Base-by-base conservation (phyloP, 371 early-diverging fungal species). In the Amoeboaphelidium protococcarum region DNA sequence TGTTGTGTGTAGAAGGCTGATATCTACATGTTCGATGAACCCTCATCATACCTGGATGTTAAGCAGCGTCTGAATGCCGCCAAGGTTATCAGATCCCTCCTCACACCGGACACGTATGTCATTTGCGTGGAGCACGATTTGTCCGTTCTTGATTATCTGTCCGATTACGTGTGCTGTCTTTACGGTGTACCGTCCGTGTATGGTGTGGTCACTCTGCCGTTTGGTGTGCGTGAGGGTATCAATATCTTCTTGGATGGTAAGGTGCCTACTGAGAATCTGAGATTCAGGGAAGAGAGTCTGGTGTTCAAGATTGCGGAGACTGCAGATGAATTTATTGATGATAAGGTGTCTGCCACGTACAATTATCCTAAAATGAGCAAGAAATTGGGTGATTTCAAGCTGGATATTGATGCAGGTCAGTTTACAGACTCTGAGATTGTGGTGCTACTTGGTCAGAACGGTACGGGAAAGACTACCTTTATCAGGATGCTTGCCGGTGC, bases 71-170 rank as follows among this genome's bases (percentile, higher is more conserved):
- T 99, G 59, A 87, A 88, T 50, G 97, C 92, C 52, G 95, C 97
- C 46, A 71, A 72, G 42, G 84, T 86, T 41, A 96, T 99, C 58
- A 82, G 97, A 47, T 71, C 77, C 26, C 64, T 98, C 50, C 67
- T 89, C 40, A 52, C 61, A 40, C 68, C 64, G 68, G 44, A 74
- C 61, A 19, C 66, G 62, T 98, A 94, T 63, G 86, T 98, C 44
- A 82, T 99, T 60, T 87, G 83, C 52, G 97, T 98, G 25, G 98
- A 99, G 74, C 99, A 99, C 80, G 99, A 99, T 82, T 72, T 99
- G 66, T 80, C 84, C 21, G 92, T 99, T 44, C 72, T 98, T 57
- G 98, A 98, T 70, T 88, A 98, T 57, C 76, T 99, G 56, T 90
- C 95, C 41, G 99, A 99, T 64, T 97, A 84, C 61, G 81, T 98